A percentile compares a stretch with the other conserved stretches of the same genome.
phyloP scores from a whole-genome alignment of 495 filamentous ascomycete species.

The Aspergillus baeticus region DNA sequence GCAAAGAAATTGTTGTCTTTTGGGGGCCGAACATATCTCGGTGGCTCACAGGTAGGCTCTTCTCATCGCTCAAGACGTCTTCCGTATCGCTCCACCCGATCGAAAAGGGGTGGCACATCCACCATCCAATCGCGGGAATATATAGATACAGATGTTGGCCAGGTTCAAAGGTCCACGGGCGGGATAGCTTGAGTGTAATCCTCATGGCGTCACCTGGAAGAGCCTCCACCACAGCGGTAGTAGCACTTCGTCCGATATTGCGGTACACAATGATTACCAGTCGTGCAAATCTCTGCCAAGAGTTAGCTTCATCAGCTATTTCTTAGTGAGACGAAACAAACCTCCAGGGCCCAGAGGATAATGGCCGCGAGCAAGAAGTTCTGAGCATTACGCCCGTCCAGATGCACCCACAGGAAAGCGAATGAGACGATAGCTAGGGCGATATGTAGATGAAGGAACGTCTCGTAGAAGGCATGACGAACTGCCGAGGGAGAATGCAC shows the following conservation, averaged over 20 bases:
- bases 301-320: conserved; percentile 7
- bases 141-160: conserved; percentile 90
- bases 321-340: conserved; percentile 16
- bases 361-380: conserved; percentile 67
- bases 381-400: conserved; percentile 61
- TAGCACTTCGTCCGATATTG: conserved; percentile 63
- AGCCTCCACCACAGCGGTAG: conserved; percentile 70
- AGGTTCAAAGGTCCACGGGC: conserved; percentile 72
- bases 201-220: conserved; percentile 80
- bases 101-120: conserved; percentile 93
- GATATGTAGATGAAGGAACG: conserved; percentile 84
- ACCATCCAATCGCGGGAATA: conserved; percentile 69
- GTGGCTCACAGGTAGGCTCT: conserved; percentile 36
- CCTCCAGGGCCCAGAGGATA: conserved; percentile 73
- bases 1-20: conserved; percentile 68
- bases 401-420: conserved; percentile 70
- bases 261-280: conserved; percentile 67
- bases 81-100: conserved; percentile 74
- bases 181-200: conserved; percentile 77
- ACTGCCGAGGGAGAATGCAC: conserved; percentile 69
- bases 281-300: conserved; percentile 54
- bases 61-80: conserved; percentile 37
- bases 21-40: conserved; percentile 34
- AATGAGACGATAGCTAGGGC: conserved; percentile 61
- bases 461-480: conserved; percentile 94